Conservation (phyloP, 495 filamentous ascomycete genomes). For the Xylaria palmicola region DNA sequence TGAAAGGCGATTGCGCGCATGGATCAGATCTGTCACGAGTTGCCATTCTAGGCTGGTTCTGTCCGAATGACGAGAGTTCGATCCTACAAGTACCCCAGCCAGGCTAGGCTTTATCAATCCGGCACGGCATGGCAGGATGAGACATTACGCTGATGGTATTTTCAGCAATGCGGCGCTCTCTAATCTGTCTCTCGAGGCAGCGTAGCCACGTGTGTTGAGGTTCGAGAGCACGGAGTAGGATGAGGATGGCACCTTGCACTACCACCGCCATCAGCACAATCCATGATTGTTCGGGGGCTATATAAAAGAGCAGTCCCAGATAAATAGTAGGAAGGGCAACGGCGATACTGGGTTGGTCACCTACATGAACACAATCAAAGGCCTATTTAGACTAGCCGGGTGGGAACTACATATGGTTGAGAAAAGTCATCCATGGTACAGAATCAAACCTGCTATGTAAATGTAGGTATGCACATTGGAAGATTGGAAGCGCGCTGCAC, state of each 20-base stretch:
- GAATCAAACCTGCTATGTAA: no score
- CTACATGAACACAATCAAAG: not conserved
- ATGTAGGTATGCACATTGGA: no score
- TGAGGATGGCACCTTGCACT: not conserved
- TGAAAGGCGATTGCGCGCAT: not conserved
- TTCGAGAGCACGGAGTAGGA: not conserved
- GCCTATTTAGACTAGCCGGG: not conserved
- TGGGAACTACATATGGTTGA: not conserved
- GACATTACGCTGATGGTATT: not conserved
- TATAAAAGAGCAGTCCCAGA: not conserved
- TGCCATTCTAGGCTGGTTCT: conserved; percentile 9
- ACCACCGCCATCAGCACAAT: not conserved
- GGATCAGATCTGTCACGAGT: conserved; percentile 1
- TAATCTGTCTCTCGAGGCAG: not conserved
- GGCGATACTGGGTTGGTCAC: not conserved
- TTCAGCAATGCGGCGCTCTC: not conserved
- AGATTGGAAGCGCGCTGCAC: no score
- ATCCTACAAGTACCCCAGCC: conserved; percentile 5
- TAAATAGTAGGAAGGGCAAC: not conserved
- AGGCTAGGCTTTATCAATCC: not conserved
- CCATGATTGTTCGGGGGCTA: no score
- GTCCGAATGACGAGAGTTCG: conserved; percentile 5
- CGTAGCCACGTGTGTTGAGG: not conserved
- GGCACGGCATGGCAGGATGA: not conserved
- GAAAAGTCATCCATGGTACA: not conserved